phyloP scores from a whole-genome alignment of 768 basidiomycete species.

The Podaxis sp. region DNA sequence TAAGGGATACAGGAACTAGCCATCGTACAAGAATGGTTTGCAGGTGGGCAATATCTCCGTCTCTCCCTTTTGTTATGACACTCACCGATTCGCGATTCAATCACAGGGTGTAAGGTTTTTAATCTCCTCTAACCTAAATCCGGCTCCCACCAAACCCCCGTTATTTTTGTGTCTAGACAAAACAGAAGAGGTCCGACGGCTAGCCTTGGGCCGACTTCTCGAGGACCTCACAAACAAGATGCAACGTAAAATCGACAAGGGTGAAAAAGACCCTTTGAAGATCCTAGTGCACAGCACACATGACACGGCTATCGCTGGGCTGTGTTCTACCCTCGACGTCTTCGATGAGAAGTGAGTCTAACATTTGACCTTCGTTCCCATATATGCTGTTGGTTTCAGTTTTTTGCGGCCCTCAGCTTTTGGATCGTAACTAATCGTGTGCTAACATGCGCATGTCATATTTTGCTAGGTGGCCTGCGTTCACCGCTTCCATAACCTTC shows the following conservation, averaged over 20 bases:
- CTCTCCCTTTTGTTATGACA: conserved; percentile 1
- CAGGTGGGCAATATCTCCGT: conserved; percentile 31
- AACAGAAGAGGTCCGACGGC: conserved; percentile 65
- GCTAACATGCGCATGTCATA: neutral
- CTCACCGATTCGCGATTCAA: conserved; percentile 9
- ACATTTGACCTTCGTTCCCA: neutral
- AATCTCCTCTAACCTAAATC: neutral
- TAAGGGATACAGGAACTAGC: conserved; percentile 52
- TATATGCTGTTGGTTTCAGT: neutral
- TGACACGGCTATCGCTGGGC: conserved; percentile 64
- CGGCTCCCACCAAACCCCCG: neutral
- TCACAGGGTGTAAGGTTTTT: conserved; percentile 36
- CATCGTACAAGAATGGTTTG: conserved; percentile 77
- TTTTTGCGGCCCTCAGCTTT: neutral
- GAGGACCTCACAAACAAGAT: conserved; percentile 61
- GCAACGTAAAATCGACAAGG: conserved; percentile 47
- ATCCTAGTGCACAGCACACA: conserved; percentile 70
- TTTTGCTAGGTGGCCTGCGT: conserved; percentile 60
- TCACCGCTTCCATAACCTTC: conserved; percentile 70
- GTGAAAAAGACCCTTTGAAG: conserved; percentile 46
- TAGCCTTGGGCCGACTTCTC: conserved; percentile 77
- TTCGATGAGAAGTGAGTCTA: conserved; percentile 60
- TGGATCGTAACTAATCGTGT: neutral
- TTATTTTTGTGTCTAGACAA: conserved; percentile 41
- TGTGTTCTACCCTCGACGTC: conserved; percentile 63